These are phyloP conservation scores for Pseudopyricularia cyperi DNA, from an alignment of 2,329 filamentous ascomycete genomes.

Conservation along the genomic window DNA sequence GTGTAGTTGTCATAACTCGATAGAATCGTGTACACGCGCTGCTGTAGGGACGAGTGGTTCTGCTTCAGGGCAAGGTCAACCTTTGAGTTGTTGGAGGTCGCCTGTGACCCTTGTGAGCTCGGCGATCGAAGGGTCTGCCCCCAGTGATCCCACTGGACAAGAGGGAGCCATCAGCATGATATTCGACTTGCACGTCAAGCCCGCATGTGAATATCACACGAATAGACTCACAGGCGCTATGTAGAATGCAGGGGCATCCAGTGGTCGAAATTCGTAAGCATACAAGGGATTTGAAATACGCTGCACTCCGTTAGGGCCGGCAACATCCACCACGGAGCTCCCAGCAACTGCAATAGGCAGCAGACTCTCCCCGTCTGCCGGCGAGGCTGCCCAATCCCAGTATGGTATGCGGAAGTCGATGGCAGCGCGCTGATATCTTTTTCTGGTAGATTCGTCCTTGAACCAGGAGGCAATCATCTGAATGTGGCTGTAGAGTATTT, in stretches of 20 bases:
- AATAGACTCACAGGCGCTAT: conserved; percentile 40
- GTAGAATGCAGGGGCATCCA: conserved; percentile 40
- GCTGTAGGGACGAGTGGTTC: conserved; percentile 40
- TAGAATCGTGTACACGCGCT: conserved; percentile 54
- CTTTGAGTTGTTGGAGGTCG: conserved; percentile 45
- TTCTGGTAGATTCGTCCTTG: conserved; percentile 24
- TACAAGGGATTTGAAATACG: conserved; percentile 49
- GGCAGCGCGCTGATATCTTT: conserved; percentile 37
- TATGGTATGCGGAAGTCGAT: conserved; percentile 41
- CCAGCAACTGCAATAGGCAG: conserved; percentile 34
- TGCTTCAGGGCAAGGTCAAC: conserved; percentile 39
- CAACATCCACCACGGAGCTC: conserved; percentile 28
- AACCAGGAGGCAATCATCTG: conserved; percentile 33
- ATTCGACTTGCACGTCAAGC: neutral
- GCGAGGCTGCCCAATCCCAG: conserved; percentile 43
- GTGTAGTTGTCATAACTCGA: conserved; percentile 56
- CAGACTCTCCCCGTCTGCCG: conserved; percentile 32
- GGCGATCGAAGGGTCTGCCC: conserved; percentile 46
- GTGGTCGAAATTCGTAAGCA: conserved; percentile 45
- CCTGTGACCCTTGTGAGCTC: conserved; percentile 21
- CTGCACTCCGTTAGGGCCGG: conserved; percentile 42
- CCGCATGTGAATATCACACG: neutral
- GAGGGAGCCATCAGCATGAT: neutral
- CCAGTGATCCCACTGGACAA: conserved; percentile 42
- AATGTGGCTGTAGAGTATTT: conserved; percentile 22